Conservation (phyloP, 1,284 basidiomycete genomes). For the Peniophora sp. region DNA sequence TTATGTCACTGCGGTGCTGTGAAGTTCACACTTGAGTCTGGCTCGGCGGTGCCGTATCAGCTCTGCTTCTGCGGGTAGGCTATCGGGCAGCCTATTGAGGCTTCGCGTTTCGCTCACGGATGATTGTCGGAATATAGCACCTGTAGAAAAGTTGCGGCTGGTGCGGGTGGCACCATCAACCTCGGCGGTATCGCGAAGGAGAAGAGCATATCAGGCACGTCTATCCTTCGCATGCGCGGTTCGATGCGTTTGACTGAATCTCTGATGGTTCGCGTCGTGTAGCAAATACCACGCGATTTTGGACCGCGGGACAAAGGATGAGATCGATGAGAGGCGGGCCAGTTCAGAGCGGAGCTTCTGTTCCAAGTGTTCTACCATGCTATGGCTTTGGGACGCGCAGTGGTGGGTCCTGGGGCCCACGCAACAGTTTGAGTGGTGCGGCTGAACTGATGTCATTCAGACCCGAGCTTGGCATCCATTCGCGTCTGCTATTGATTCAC, state of each 20-base stretch:
- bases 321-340: constrained; percentile 35
- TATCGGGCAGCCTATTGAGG: no score
- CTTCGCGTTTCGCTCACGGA: no score
- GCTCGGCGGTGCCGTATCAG: constrained; percentile 53
- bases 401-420: constrained; percentile 34
- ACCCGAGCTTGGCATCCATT: constrained; percentile 54
- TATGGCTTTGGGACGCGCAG: constrained; percentile 46
- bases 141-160: constrained; percentile 53
- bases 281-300: constrained; percentile 52
- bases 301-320: constrained; percentile 38
- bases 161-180: constrained; percentile 52
- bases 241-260: no score
- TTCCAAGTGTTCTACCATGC: constrained; percentile 46
- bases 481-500: constrained; percentile 51
- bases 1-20: constrained; percentile 58
- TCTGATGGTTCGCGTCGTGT: no score
- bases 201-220: constrained; percentile 41
- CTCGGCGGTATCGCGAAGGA: constrained; percentile 43
- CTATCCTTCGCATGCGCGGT: not conserved
- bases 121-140: constrained; percentile 28
- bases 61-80: constrained; percentile 39
- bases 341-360: constrained; percentile 53
- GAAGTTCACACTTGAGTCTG: constrained; percentile 42
- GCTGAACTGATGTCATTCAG: constrained; percentile 19
- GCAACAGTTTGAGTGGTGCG: not conserved